These are phyloP conservation scores for Talaromyces sp. DNA, from an alignment of 2,329 filamentous ascomycete genomes.

Conservation along the genomic window DNA sequence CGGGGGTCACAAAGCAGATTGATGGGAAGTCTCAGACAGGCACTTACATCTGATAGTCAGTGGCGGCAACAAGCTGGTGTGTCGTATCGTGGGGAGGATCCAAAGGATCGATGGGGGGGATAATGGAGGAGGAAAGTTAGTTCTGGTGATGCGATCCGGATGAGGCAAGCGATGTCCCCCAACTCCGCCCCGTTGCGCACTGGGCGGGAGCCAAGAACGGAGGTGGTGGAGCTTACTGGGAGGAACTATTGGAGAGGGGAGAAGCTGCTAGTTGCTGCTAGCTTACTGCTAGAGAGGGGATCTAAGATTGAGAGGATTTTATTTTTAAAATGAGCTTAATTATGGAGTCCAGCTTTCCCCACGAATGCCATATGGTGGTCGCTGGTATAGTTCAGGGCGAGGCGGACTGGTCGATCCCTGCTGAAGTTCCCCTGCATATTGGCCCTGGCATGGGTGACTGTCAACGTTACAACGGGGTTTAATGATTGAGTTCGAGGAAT, in stretches of 20 bases:
- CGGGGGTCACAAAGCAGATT: conserved; percentile 6
- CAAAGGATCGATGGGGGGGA: not conserved
- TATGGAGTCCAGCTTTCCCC: no score
- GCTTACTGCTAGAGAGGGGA: not conserved
- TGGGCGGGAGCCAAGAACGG: conserved; percentile 21
- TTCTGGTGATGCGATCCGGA: conserved; percentile 18
- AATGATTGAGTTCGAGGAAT: no score
- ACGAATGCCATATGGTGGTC: no score
- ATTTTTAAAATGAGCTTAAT: no score
- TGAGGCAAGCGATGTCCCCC: conserved; percentile 11
- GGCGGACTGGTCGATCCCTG: not conserved
- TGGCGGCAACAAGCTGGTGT: not conserved
- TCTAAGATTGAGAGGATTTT: not conserved
- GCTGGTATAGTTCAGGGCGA: not conserved
- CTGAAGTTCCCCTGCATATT: not conserved
- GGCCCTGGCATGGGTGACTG: not conserved
- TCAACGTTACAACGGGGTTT: no score
- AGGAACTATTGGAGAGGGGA: conserved; percentile 5
- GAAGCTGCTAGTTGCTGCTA: not conserved
- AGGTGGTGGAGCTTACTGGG: conserved; percentile 10
- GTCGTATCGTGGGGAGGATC: not conserved
- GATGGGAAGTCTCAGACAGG: not conserved
- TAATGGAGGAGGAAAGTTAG: conserved; percentile 3
- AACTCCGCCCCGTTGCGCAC: conserved; percentile 17
- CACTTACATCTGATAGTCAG: not conserved